phyloP scores from a whole-genome alignment of 371 early-diverging fungal species.

The Mortierella sp. region DNA sequence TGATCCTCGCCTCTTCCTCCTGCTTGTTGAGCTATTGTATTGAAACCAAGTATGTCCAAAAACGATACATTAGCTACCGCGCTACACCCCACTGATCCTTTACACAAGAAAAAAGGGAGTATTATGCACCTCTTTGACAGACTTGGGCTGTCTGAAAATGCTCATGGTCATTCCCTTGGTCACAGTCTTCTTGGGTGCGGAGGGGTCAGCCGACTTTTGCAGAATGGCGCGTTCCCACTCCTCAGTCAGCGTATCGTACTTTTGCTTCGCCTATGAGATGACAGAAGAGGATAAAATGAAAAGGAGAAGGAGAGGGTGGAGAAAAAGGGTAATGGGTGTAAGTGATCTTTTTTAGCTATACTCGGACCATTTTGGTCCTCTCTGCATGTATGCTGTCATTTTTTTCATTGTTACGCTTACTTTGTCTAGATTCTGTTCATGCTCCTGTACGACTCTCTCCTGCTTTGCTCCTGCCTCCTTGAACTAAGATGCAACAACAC shows the following conservation, averaged over 20 bases:
- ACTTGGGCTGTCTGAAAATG: constrained; percentile 67
- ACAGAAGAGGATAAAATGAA: not conserved
- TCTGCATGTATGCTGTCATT: not conserved
- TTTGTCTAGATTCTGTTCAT: constrained; percentile 81
- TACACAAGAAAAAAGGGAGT: not conserved
- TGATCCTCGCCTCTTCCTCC: constrained; percentile 79
- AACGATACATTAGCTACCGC: not conserved
- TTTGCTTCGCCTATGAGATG: constrained; percentile 67
- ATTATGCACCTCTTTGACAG: constrained; percentile 64
- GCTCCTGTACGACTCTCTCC: constrained; percentile 74
- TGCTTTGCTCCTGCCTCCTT: constrained; percentile 82
- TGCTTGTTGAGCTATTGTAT: constrained; percentile 67
- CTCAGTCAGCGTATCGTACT: constrained; percentile 78
- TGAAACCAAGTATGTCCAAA: not conserved
- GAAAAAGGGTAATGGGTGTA: not conserved
- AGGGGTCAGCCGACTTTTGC: constrained; percentile 68
- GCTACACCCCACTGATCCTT: not conserved
- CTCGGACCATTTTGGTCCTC: not conserved
- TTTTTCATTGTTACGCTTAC: constrained; percentile 47
- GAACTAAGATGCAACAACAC: constrained; percentile 58
- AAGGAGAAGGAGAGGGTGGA: not conserved
- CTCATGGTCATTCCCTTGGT: constrained; percentile 54
- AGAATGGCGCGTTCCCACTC: constrained; percentile 84
- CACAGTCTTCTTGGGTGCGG: constrained; percentile 62
- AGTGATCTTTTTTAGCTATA: not conserved